phyloP scores from a whole-genome alignment of 129 eudicot genomes.

The Tanacetum coccineum region DNA sequence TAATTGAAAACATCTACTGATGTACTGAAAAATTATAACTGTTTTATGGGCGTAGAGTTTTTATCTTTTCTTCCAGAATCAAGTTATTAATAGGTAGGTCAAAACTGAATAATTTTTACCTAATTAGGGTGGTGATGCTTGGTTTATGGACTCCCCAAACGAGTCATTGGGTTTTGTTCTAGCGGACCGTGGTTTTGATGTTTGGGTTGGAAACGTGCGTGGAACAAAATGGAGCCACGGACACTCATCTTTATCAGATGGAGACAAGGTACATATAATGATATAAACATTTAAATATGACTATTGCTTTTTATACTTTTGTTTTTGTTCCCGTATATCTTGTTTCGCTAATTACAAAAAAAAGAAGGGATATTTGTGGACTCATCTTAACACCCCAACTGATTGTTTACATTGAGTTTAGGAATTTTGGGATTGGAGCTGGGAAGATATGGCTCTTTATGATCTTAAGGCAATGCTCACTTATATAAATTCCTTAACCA shows the following conservation, averaged over 20 bases:
- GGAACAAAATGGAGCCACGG: conserved; percentile 99
- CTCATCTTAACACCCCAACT: background rate
- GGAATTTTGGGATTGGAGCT: conserved; percentile 99
- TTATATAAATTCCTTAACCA: conserved; percentile 45
- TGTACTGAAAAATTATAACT: no score
- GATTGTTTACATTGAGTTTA: conserved; percentile 17
- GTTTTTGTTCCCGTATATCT: background rate
- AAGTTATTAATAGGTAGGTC: no score
- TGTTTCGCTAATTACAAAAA: background rate
- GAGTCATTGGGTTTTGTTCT: conserved; percentile 91
- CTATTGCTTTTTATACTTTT: background rate
- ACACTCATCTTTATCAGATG: conserved; percentile 69
- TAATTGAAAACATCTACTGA: no score
- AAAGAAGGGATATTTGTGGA: background rate
- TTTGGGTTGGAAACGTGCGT: conserved; percentile 93
- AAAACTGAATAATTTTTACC: conserved; percentile 7
- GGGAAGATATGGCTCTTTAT: conserved; percentile 90
- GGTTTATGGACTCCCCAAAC: conserved; percentile 79
- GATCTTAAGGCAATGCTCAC: conserved; percentile 82
- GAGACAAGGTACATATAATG: conserved; percentile 64
- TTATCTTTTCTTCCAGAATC: no score
- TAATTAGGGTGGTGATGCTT: conserved; percentile 93
- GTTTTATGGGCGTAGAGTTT: no score
- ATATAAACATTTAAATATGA: background rate
- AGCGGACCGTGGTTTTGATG: conserved; percentile 87